These are phyloP conservation scores for Fonsecaea multimorphosa DNA, from an alignment of 2,329 filamentous ascomycete species.

Conservation along the genomic window DNA sequence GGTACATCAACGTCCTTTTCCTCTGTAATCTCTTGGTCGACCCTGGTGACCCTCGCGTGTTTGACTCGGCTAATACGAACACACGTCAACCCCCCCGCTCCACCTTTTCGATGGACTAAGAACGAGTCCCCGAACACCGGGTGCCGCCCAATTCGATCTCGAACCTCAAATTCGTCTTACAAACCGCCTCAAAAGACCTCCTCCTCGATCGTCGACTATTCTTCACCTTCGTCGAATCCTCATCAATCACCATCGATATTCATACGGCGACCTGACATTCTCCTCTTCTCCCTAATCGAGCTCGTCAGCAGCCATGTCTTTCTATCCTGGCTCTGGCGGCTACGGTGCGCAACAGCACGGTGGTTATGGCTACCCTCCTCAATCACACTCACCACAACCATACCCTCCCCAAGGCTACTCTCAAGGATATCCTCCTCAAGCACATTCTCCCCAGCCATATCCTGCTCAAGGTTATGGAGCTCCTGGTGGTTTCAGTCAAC, in stretches of 20 bases:
- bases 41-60: background rate
- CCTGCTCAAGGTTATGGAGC: conserved; percentile 35
- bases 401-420: conserved; percentile 41
- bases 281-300: conserved; percentile 17
- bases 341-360: conserved; percentile 52
- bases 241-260: conserved; percentile 11
- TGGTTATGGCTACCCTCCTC: conserved; percentile 35
- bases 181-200: background rate
- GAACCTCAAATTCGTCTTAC: conserved; percentile 20
- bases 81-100: conserved; percentile 4
- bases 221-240: background rate
- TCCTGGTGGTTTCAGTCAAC: conserved; percentile 54
- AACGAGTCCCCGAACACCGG: conserved; percentile 10
- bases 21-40: background rate
- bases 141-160: conserved; percentile 15
- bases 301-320: conserved; percentile 28
- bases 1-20: background rate
- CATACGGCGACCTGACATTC: conserved; percentile 10
- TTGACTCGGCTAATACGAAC: conserved; percentile 8
- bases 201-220: background rate
- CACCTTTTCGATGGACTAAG: conserved; percentile 6
- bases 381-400: conserved; percentile 43
- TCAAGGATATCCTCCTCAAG: conserved; percentile 39
- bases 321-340: conserved; percentile 29
- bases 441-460: conserved; percentile 43